These are phyloP conservation scores for Berkeleyomyces basicola DNA, from an alignment of 2,329 filamentous ascomycete species.

Conservation along the genomic window DNA sequence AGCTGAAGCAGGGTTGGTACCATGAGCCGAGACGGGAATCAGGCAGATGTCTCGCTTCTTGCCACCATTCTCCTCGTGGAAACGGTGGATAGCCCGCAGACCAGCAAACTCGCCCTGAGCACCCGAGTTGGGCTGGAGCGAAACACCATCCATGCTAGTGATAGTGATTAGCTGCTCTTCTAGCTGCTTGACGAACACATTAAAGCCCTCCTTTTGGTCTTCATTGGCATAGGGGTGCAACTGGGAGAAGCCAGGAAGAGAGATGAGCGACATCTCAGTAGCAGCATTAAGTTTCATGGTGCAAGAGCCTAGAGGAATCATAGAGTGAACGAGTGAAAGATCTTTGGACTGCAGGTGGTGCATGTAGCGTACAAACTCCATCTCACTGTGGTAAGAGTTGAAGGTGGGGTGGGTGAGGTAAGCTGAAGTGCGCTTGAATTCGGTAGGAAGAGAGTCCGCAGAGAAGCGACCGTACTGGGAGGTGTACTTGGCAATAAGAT, in stretches of 20 bases:
- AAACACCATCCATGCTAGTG: constrained; percentile 79
- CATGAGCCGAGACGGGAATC: constrained; percentile 88
- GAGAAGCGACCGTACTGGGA: constrained; percentile 9
- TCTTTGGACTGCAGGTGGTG: constrained; percentile 88
- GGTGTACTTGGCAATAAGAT: constrained; percentile 16
- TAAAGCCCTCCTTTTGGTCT: constrained; percentile 50
- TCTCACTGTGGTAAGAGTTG: constrained; percentile 90
- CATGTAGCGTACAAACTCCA: constrained; percentile 85
- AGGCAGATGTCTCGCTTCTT: constrained; percentile 78
- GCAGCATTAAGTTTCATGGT: constrained; percentile 97
- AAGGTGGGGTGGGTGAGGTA: constrained; percentile 87
- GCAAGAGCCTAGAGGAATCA: constrained; percentile 93
- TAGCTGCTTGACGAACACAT: constrained; percentile 52
- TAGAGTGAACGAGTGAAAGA: constrained; percentile 82
- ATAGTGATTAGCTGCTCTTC: constrained; percentile 61
- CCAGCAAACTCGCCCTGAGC: constrained; percentile 92
- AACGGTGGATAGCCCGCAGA: constrained; percentile 73
- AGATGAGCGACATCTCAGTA: constrained; percentile 79
- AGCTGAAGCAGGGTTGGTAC: constrained; percentile 87
- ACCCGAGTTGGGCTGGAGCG: constrained; percentile 86
- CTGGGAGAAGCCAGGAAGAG: constrained; percentile 56
- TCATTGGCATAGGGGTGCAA: constrained; percentile 66
- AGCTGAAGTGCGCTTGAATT: constrained; percentile 51
- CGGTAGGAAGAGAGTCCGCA: constrained; percentile 30
- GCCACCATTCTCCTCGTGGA: constrained; percentile 49